These are phyloP conservation scores for apple (Malus domestica) DNA, from an alignment of 306 rosid genomes.

Conservation along the genomic window ASM211411v1 NC_041799.1:31283501-31284000, in stretches of 20 bases:
- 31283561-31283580: conserved; percentile 96
- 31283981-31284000: conserved; percentile 76
- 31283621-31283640: conserved; percentile 76
- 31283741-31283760: neutral
- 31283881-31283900: neutral
- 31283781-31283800: conserved; percentile 22
- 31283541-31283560: conserved; percentile 87
- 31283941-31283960: conserved; percentile 92
- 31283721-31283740: conserved; percentile 37
- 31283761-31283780: conserved; percentile 19
- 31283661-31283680: conserved; percentile 13
- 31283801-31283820: conserved; percentile 92
- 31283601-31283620: conserved; percentile 98
- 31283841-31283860: conserved; percentile 5
- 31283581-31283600: conserved; percentile 96
- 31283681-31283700: conserved; percentile 70
- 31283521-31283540: conserved; percentile 80
- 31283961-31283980: conserved; percentile 68
- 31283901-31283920: neutral
- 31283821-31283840: conserved; percentile 81
- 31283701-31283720: conserved; percentile 97
- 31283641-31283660: conserved; percentile 7
- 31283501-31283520: conserved; percentile 40
- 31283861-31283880: neutral
- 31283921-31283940: conserved; percentile 71